These are phyloP conservation scores for Rhodamnia rubescens DNA, from an alignment of 345 rosid species.

Conservation along the genomic window DNA sequence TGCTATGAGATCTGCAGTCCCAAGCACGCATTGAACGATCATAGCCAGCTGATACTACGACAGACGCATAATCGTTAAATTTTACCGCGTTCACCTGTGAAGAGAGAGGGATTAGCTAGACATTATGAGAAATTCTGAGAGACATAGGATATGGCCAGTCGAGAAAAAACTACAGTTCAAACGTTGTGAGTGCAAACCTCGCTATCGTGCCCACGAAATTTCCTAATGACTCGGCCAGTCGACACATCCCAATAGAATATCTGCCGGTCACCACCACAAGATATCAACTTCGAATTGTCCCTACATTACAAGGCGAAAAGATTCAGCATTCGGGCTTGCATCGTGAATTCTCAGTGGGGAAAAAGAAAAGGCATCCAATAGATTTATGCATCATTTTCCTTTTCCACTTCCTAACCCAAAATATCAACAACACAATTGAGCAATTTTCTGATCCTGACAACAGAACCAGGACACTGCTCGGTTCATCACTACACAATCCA, in stretches of 20 bases:
- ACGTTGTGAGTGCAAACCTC: constrained; percentile 30
- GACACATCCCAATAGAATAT: constrained; percentile 96
- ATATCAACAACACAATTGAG: background rate
- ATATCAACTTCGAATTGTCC: constrained; percentile 76
- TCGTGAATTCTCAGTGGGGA: background rate
- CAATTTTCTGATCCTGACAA: background rate
- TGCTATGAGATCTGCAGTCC: constrained; percentile 94
- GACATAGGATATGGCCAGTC: background rate
- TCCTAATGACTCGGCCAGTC: constrained; percentile 77
- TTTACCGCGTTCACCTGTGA: constrained; percentile 86
- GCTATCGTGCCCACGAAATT: constrained; percentile 88
- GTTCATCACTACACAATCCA: background rate
- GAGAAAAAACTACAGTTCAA: background rate
- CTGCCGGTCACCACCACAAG: constrained; percentile 96
- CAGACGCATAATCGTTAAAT: constrained; percentile 73
- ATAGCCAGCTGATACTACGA: constrained; percentile 87
- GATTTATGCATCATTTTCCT: background rate
- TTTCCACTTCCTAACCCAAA: background rate
- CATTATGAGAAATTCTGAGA: background rate
- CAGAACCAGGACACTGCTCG: background rate
- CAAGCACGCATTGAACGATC: constrained; percentile 87
- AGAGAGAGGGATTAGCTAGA: background rate
- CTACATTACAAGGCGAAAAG: constrained; percentile 12
- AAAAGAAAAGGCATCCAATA: background rate
- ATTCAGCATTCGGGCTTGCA: background rate